Percentiles rank a stretch among this genome's conserved stretches.
phyloP scores from a whole-genome alignment of 2,329 filamentous ascomycete genomes.

The Arthrobotrys sinensis region DNA sequence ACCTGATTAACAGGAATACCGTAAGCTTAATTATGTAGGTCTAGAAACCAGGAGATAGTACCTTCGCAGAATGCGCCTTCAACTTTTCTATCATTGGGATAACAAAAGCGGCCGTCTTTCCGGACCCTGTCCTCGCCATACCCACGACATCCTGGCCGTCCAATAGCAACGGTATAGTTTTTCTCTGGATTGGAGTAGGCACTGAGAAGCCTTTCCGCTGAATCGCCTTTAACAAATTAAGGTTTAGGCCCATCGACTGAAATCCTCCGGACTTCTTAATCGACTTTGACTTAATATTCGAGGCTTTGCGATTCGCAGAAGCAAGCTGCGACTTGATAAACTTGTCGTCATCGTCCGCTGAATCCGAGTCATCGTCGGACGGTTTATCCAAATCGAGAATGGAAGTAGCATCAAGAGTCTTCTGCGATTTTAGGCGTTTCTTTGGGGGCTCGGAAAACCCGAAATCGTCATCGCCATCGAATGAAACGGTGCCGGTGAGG shows the following conservation, averaged over 20 bases:
- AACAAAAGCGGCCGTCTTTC: conserved; percentile 98
- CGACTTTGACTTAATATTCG: conserved; percentile 85
- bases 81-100: conserved; percentile 98
- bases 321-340: conserved; percentile 93
- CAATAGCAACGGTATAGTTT: conserved; percentile 92
- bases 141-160: conserved; percentile 96
- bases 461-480: conserved; percentile 74
- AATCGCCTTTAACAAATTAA: conserved; percentile 86
- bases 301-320: conserved; percentile 86
- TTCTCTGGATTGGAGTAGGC: conserved; percentile 96
- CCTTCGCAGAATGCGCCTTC: conserved; percentile 86
- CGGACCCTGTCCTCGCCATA: conserved; percentile 98
- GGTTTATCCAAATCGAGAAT: conserved; percentile 74
- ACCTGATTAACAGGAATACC: conserved; percentile 67
- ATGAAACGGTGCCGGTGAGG: conserved; percentile 74
- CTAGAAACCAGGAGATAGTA: conserved; percentile 8
- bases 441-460: conserved; percentile 69
- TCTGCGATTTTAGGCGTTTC: conserved; percentile 66
- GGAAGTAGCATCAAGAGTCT: conserved; percentile 74
- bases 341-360: conserved; percentile 78
- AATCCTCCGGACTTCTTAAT: conserved; percentile 98
- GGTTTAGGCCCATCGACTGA: conserved; percentile 82
- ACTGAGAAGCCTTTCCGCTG: conserved; percentile 94
- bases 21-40: neutral
- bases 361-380: conserved; percentile 74